These are phyloP conservation scores for Gypsophila paniculata DNA, from an alignment of 179 eudicot genomes.

Conservation along the genomic window DNA sequence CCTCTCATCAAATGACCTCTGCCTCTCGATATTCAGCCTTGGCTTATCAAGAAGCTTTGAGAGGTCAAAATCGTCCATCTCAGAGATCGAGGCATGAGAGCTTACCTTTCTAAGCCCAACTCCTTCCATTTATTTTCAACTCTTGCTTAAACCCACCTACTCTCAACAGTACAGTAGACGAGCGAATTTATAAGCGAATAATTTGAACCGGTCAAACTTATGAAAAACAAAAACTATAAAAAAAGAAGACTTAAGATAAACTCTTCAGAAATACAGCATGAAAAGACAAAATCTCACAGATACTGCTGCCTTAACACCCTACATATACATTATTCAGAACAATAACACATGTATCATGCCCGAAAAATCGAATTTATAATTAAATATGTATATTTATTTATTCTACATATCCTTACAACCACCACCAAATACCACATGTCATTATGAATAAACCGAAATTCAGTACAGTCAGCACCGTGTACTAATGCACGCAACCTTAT, in stretches of 20 bases:
- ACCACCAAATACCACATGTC: neutral
- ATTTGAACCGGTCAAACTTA: neutral
- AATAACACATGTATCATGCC: slow-evolving; percentile 20
- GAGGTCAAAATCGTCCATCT: slow-evolving; percentile 81
- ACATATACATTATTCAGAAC: slow-evolving; percentile 20
- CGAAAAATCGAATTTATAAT: neutral
- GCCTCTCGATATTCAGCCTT: slow-evolving; percentile 72
- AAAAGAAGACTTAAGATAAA: slow-evolving; percentile 21
- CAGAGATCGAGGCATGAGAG: slow-evolving; percentile 81
- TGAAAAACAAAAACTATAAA: neutral
- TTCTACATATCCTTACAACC: neutral
- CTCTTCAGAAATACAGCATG: slow-evolving; percentile 20
- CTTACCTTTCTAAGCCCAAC: slow-evolving; percentile 67
- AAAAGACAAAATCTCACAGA: slow-evolving; percentile 28
- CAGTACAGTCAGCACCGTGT: too few relatives aligned
- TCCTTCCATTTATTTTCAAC: slow-evolving; percentile 52
- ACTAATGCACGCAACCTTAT: slow-evolving; percentile 15
- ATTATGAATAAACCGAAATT: neutral
- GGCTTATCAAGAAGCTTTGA: slow-evolving; percentile 84
- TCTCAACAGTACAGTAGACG: slow-evolving; percentile 18
- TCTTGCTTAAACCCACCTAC: slow-evolving; percentile 13
- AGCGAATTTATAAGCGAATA: slow-evolving; percentile 14
- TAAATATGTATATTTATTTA: neutral
- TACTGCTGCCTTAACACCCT: slow-evolving; percentile 17
- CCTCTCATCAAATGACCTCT: slow-evolving; percentile 94